Base-by-base conservation (phyloP, 768 basidiomycete genomes). In the Lentinula detonsa region DNA sequence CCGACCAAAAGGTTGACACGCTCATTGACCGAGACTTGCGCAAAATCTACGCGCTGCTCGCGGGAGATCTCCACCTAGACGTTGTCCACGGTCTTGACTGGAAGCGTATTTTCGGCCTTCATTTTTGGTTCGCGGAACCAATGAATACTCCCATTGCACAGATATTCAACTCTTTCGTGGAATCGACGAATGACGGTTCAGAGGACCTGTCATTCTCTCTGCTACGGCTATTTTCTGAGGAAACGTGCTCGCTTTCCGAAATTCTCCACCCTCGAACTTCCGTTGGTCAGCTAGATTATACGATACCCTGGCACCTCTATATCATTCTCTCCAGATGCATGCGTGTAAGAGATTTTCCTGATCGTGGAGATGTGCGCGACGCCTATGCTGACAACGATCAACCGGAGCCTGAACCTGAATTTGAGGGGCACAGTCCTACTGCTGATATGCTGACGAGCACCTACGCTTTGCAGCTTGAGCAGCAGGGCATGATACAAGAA, bases 261-360 rank as follows among this genome's bases (percentile, higher is more conserved):
- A 79, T 87, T 3, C 83, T 95, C 8, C 74, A 81, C 10, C 89
- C 95, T 0, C 55, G 55, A 18, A 75, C 86, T 7, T 91, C 91
- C 23, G 93, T 90, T 65, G 82, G 86, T 1, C 74, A 89, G 2
- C 72, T 85, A n/a, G 94, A 95, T 70, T 87, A 85, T 70, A 85
- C 93, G 21, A 75, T 97, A 59, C 81, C 91, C 6, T 99, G 96
- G 96, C 94, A 98, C 73, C 69, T 98, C 37, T 98, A 96, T 71
- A 83, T 94, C 59, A 76, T 98, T 37, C 76, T 98, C 51, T 90
- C 94, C 15, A 82, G 89, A 28, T 90, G 88, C 62, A 85, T 97
- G 75, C 80, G 88, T 31, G 74, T 90, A 40, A 84, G 95, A 21
- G 95, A 98, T 70, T 90, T 96, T 65, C 84, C 85, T n/a, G 96